Conservation (phyloP, 2,329 filamentous ascomycete species). For the Curvularia eragrostidis region DNA sequence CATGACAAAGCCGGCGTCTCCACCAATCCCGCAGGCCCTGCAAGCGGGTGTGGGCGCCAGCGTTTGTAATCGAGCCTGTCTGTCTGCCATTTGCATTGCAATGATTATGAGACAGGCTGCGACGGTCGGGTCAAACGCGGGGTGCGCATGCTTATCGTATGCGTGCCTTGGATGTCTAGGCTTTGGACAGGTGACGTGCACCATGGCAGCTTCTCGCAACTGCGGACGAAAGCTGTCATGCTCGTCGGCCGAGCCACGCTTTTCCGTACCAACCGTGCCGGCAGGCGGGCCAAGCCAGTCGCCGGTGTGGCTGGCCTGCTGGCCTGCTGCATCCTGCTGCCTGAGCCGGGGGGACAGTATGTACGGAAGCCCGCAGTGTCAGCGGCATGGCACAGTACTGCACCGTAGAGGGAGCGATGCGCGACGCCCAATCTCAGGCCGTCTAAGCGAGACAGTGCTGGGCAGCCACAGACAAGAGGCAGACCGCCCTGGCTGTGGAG, state of each 20-base stretch:
- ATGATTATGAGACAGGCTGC: no score
- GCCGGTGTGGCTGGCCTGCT: slow-evolving; percentile 7
- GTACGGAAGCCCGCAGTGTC: not conserved
- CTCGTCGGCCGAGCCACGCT: slow-evolving; percentile 27
- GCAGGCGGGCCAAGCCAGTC: slow-evolving; percentile 1
- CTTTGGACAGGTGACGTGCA: slow-evolving; percentile 5
- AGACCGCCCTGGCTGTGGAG: slow-evolving; percentile 35
- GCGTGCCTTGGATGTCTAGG: not conserved
- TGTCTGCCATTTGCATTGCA: no score
- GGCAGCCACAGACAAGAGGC: slow-evolving; percentile 35
- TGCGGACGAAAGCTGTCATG: slow-evolving; percentile 18
- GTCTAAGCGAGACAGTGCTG: slow-evolving; percentile 27
- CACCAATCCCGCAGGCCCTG: slow-evolving; percentile 25
- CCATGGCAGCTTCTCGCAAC: slow-evolving; percentile 5
- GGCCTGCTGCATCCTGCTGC: not conserved
- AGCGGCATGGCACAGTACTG: no score
- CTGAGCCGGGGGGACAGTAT: slow-evolving; percentile 11
- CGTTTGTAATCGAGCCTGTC: slow-evolving; percentile 15
- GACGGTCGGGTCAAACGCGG: slow-evolving; percentile 13
- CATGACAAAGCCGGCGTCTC: slow-evolving; percentile 28
- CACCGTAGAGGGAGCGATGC: no score
- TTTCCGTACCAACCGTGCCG: slow-evolving; percentile 12
- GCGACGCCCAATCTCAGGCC: slow-evolving; percentile 4
- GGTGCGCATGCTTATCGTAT: not conserved
- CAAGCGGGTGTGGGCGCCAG: slow-evolving; percentile 2